Evolutionary conservation across 768 basidiomycete genomes (phyloP).

Genomic region (Hortiboletus flavorubellus): DNA sequence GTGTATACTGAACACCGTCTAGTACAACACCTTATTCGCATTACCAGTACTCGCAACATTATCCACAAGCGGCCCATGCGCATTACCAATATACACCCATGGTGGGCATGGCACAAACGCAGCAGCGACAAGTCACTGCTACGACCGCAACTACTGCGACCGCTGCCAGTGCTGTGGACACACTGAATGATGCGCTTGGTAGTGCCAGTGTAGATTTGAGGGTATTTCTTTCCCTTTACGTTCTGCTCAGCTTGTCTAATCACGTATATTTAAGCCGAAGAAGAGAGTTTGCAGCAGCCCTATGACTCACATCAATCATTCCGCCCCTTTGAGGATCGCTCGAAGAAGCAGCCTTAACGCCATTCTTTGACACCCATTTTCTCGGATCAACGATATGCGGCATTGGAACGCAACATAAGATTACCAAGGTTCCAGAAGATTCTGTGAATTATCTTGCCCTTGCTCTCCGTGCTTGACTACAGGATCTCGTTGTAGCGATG

Average conservation of each 20-base stretch:
- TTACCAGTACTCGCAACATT: slow-evolving; percentile 40
- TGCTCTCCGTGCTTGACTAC: slow-evolving; percentile 71
- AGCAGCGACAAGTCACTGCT: slow-evolving; percentile 26
- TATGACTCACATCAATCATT: slow-evolving; percentile 61
- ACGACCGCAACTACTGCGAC: slow-evolving; percentile 19
- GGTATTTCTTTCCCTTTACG: slow-evolving; percentile 37
- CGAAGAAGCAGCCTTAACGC: slow-evolving; percentile 70
- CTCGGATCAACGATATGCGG: slow-evolving; percentile 66
- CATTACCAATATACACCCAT: slow-evolving; percentile 43
- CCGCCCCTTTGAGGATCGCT: slow-evolving; percentile 74
- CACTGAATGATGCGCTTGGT: slow-evolving; percentile 79
- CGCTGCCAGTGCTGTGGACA: slow-evolving; percentile 45
- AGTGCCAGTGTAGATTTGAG: slow-evolving; percentile 86
- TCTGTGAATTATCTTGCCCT: slow-evolving; percentile 75
- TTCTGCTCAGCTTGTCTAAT: neutral
- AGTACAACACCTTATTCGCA: slow-evolving; percentile 51
- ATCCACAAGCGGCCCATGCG: slow-evolving; percentile 35
- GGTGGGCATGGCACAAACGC: slow-evolving; percentile 30
- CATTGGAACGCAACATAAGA: slow-evolving; percentile 64
- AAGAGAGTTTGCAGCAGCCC: slow-evolving; percentile 71
- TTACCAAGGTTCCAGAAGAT: slow-evolving; percentile 67
- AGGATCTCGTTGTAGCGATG: slow-evolving; percentile 67
- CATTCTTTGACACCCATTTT: slow-evolving; percentile 65
- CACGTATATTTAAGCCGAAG: slow-evolving; percentile 63
- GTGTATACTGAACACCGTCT: slow-evolving; percentile 8